Evolutionary conservation across 2,329 filamentous ascomycete species (phyloP), one percentile per base, ranked within the genome.

Genomic region (Sporothrix variecibatus): DNA sequence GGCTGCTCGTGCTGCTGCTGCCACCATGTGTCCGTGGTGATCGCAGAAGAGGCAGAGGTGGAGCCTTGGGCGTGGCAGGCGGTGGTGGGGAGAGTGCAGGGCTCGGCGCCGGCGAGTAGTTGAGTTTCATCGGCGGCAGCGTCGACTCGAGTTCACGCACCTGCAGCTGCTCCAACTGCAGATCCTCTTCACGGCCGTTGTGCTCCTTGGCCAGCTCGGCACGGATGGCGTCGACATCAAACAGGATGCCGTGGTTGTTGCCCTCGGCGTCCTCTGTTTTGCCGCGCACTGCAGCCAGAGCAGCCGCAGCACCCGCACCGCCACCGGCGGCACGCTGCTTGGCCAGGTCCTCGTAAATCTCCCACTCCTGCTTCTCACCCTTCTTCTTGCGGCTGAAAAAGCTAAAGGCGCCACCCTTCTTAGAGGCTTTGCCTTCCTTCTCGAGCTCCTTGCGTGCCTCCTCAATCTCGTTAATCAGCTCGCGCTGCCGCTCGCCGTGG

Each of bases 391-490:
- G 90, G 58, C 92, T 91, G 83, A 98, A 98, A 78, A 97, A 89
- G 49, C 90, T 89, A 79, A 95, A 94, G 58, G 84, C 84, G 11
- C 81, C 88, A 56, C 84, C 81, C 68, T 83, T 82, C 77, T 84
- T 86, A 79, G 91, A 11, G 49, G 60, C 90, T 79, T 93, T 90
- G 23, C 91, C 91, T 78, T 96, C 93, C 80, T 90, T 91, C 79
- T 97, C 94, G 3, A 97, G 87, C 79, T 96, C 91, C 80, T 92
- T 94, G 51, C 96, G 90, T 7, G 96, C 96, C 82, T 97, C 95
- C 81, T 98, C 95, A 71, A 99, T 97, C 83, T 99, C 96, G 78
- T 93, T 94, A 81, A 99, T 97, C 58, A 99, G 88, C 82, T 98
- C 95, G 73, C 94, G 89, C 82, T 99, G 96, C 67, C 95, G 88